Evolutionary conservation across 371 early-diverging fungal genomes (phyloP), one percentile per base, ranked within the genome.

Genomic region (Mucor irregularis): DNA sequence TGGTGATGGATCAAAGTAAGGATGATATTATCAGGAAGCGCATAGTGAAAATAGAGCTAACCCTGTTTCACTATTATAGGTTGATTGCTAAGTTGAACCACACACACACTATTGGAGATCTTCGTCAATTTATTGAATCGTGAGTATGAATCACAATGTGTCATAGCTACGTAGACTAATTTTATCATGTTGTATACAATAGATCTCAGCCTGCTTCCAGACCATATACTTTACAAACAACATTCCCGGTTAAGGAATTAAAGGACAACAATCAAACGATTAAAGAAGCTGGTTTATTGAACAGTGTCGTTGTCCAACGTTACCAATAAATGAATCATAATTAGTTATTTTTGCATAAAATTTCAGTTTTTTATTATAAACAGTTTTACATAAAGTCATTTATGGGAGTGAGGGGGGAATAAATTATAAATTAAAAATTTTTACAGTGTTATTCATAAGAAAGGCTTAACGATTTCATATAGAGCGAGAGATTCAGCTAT

Each of bases 81-180:
- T 65, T 96, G 73, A 85, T 94, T 13, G 89, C 89, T 19, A 88
- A 86, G 54, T 86, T 93, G 54, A 98, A 98, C 69, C 94, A 90
- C 40, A 85, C 90, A 17, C 93, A 97, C 61, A 96, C 95, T 0
- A 69, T 98, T 33, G 89, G 81, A 30, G 96, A 97, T 53, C 61
- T 98, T 46, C 83, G 89, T 24, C 73, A 76, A 38, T 89, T 82
- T 50, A 84, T 93, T 67, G 81, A 84, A 45, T 70, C 80, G 80
- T 87, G 76, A 61, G 81, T 70, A 6, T 38, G 31, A 22, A 5
- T n/a, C 11, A 47, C 40, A 10, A 28, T 21, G 25, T 29, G 11
- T 13, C n/a, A 40, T 19, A 26, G 13, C 11, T 22, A 31, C 25
- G 2, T 8, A 0, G 14, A 21, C 16, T 35, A 33, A 19, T n/a